Conservation (phyloP, 768 basidiomycete genomes). For the Suillus luteus region DNA sequence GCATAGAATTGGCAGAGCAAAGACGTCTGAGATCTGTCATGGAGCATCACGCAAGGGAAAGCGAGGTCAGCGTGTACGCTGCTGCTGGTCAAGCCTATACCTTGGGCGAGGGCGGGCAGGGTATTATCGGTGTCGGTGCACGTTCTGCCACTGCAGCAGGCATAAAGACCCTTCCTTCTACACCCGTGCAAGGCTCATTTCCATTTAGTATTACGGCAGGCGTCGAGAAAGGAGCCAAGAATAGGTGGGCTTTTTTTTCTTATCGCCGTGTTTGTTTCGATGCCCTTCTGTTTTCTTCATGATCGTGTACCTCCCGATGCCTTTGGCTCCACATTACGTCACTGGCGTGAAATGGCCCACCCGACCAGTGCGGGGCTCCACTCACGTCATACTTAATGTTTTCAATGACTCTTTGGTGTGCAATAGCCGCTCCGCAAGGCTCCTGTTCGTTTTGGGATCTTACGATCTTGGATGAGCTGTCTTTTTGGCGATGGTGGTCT, state of each 20-base stretch:
- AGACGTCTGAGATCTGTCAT: slow-evolving; percentile 85
- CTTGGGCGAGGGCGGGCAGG: slow-evolving; percentile 3
- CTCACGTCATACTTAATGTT: neutral
- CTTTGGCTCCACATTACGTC: neutral
- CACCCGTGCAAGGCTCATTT: slow-evolving; percentile 39
- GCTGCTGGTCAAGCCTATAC: slow-evolving; percentile 16
- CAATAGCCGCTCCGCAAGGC: neutral
- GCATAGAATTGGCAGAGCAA: slow-evolving; percentile 90
- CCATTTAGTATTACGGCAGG: slow-evolving; percentile 96
- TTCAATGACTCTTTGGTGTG: neutral
- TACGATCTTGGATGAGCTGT: neutral
- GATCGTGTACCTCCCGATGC: neutral
- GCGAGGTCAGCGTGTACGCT: slow-evolving; percentile 23
- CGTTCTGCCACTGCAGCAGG: slow-evolving; percentile 4
- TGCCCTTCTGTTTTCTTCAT: neutral
- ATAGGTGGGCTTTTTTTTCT: slow-evolving; percentile 55
- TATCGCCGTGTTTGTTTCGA: neutral
- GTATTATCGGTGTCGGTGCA: neutral
- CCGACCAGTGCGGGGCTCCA: neutral
- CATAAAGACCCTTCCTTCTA: slow-evolving; percentile 21
- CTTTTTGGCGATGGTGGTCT: neutral
- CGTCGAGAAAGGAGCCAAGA: slow-evolving; percentile 92
- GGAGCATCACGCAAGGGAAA: slow-evolving; percentile 83
- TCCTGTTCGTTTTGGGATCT: neutral
- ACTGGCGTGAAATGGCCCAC: slow-evolving; percentile 4